These are phyloP conservation scores for Leccinum obscurum DNA, from an alignment of 768 basidiomycete genomes.

Conservation along the genomic window DNA sequence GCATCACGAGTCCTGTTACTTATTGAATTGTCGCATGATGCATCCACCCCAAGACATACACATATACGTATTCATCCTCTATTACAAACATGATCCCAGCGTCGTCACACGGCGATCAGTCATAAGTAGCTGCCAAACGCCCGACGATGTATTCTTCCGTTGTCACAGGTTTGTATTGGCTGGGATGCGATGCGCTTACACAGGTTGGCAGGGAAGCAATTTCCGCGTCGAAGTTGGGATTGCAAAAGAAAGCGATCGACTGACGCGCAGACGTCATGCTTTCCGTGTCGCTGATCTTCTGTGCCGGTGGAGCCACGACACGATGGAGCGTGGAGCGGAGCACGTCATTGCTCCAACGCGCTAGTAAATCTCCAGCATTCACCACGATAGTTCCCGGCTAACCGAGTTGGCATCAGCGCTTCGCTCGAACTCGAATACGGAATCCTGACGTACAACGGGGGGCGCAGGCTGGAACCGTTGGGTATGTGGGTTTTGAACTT, in stretches of 20 bases:
- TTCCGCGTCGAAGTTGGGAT: constrained; percentile 67
- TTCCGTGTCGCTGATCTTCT: constrained; percentile 48
- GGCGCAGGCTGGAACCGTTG: constrained; percentile 67
- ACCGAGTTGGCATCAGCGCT: constrained; percentile 5
- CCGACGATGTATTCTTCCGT: constrained; percentile 79
- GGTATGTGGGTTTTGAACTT: constrained; percentile 81
- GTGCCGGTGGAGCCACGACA: constrained; percentile 70
- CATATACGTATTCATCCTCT: constrained; percentile 9
- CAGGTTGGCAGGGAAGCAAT: constrained; percentile 74
- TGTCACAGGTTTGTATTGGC: constrained; percentile 71
- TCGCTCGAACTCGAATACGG: background rate
- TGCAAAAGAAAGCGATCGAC: constrained; percentile 88
- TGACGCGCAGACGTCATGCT: constrained; percentile 65
- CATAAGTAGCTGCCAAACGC: constrained; percentile 60
- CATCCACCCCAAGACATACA: constrained; percentile 17
- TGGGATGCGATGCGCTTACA: constrained; percentile 39
- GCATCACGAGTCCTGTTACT: constrained; percentile 19
- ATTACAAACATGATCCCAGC: constrained; percentile 4
- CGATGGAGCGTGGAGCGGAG: constrained; percentile 80
- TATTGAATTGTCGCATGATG: constrained; percentile 20
- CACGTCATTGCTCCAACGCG: constrained; percentile 82
- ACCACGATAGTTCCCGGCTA: constrained; percentile 82
- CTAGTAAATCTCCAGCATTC: constrained; percentile 78
- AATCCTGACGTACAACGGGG: constrained; percentile 61
- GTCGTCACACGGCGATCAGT: constrained; percentile 26